Conservation (phyloP, 352 stramenopile species). For the Phytopythium oedochilum region DNA sequence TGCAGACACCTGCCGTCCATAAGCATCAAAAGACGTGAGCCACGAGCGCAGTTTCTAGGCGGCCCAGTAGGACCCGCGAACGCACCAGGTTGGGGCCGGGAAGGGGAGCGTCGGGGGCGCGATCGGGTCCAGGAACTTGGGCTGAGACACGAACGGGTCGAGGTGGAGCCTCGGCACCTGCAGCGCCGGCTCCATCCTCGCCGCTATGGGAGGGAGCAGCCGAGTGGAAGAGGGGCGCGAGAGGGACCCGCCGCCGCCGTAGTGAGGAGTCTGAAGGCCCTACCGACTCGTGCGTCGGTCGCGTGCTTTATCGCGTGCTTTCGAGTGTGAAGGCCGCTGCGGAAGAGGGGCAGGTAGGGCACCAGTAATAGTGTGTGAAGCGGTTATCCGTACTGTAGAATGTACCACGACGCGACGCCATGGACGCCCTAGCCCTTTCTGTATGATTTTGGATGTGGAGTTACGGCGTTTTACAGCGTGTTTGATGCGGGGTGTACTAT, state of each 20-base stretch:
- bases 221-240: background rate
- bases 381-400: background rate
- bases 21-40: background rate
- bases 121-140: constrained; percentile 65
- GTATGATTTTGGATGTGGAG: background rate
- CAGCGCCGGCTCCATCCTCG: constrained; percentile 50
- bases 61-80: too few species aligned
- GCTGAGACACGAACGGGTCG: constrained; percentile 35
- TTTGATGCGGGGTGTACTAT: background rate
- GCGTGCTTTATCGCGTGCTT: background rate
- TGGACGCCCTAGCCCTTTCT: background rate
- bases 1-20: constrained; percentile 28
- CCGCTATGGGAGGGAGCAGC: background rate
- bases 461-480: background rate
- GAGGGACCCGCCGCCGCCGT: background rate
- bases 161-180: constrained; percentile 61
- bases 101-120: constrained; percentile 67
- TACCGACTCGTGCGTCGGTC: background rate
- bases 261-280: background rate
- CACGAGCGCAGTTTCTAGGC: too few species aligned
- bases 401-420: constrained; percentile 2
- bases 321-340: constrained; percentile 1
- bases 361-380: too few species aligned
- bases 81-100: constrained; percentile 50
- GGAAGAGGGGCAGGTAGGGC: background rate